Base-by-base conservation (phyloP, 1,139 yeast genomes). In the Yamadazyma triangularis region DNA sequence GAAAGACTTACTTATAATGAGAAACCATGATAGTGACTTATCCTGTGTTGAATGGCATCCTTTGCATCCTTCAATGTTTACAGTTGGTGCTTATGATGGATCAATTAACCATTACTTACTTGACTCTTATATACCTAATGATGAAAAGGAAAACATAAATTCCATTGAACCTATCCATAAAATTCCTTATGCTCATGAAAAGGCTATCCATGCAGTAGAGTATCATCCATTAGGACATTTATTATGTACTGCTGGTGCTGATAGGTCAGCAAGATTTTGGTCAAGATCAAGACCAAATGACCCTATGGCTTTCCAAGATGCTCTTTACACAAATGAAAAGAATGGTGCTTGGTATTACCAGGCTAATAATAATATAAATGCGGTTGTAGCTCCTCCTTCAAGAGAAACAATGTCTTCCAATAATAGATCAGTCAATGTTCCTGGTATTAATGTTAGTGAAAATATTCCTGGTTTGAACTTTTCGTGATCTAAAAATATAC, bases 171-270 rank as follows among this genome's bases (percentile, higher is more conserved):
- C 83, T 4, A 64, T 64, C 16, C 89, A 81, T 51, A 66, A 66
- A 20, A 83, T 91, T 26, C 96, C 96, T 2, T 81, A 74, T 56
- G 98, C 97, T 0, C 98, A 91, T 53, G 96, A 89, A 50, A 84
- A 85, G 60, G 93, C 96, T 4, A 79, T 91, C 30, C 88, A 91
- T 60, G 77, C 95, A 2, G 58, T 91, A 39, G 93, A 89, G 44
- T 91, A 88, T 51, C 96, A 89, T 58, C 97, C 97, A 3, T 66
- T 86, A 48, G 98, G 98, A 2, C 97, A 91, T 57, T 65, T 89
- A 33, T 66, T 91, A 28, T 82, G 94, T 38, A 79, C 96, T 11
- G 97, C 96, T 0, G 91, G 96, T 16, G 88, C 93, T 37, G 98
- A 91, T 57, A 76, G 93, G 50, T 79, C 93, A 9, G 87, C 95